These are phyloP conservation scores for Alloascoidea africana DNA, from an alignment of 805 yeast species.

Conservation along the genomic window DNA sequence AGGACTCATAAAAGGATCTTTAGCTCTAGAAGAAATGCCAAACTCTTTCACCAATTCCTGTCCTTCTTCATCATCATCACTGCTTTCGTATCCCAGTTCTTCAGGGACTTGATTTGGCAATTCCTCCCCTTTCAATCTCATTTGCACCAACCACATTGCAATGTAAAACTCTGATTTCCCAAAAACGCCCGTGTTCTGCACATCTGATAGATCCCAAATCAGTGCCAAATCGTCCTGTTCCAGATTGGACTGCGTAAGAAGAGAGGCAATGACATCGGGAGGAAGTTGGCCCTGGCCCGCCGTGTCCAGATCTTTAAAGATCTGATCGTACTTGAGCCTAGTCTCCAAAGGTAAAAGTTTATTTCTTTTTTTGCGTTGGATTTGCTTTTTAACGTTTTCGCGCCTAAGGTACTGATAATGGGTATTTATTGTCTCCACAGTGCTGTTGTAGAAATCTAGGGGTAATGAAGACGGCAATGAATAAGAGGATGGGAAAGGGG, in stretches of 20 bases:
- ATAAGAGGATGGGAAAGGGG: no score
- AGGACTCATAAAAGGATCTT: no score
- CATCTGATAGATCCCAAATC: slow-evolving; percentile 91
- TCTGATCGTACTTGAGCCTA: slow-evolving; percentile 62
- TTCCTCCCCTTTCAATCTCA: slow-evolving; percentile 58
- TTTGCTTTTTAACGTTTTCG: no score
- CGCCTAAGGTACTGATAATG: no score
- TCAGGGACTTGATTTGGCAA: slow-evolving; percentile 67
- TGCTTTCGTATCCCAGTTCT: not conserved
- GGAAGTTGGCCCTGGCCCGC: slow-evolving; percentile 43
- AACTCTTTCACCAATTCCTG: no score
- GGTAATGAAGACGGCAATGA: no score
- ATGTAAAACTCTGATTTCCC: slow-evolving; percentile 74
- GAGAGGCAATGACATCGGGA: slow-evolving; percentile 74
- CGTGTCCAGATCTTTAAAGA: slow-evolving; percentile 62
- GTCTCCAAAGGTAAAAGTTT: no score
- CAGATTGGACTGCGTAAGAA: slow-evolving; percentile 76
- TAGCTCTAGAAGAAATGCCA: no score
- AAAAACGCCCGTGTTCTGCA: slow-evolving; percentile 52
- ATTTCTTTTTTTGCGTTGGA: no score
- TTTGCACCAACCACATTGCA: slow-evolving; percentile 87
- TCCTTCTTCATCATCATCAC: no score
- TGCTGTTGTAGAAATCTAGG: no score
- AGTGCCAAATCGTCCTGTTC: slow-evolving; percentile 69
- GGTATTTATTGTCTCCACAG: no score